Percentiles rank a stretch among this genome's conserved stretches.
phyloP scores from a whole-genome alignment of 805 yeast genomes.

The Candida orba region DNA sequence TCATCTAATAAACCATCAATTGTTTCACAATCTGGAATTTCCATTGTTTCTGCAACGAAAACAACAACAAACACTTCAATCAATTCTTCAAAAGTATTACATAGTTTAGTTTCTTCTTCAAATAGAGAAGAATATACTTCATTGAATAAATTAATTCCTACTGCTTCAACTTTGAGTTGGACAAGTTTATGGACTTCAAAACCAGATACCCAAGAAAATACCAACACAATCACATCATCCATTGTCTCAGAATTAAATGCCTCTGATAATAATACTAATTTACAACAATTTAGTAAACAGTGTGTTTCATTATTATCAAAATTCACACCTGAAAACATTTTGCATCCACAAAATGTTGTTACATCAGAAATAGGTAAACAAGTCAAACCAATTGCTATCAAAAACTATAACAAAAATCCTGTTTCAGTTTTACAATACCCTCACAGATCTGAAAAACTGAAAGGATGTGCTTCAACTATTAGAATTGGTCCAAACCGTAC shows the following conservation, averaged over 20 bases:
- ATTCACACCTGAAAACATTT: slow-evolving; percentile 8
- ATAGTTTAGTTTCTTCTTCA: slow-evolving; percentile 11
- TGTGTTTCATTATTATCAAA: slow-evolving; percentile 14
- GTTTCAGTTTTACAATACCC: slow-evolving; percentile 3
- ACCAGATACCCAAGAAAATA: neutral
- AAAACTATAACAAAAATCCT: neutral
- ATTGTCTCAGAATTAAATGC: neutral
- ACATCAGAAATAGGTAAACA: slow-evolving; percentile 19
- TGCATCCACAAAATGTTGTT: slow-evolving; percentile 11
- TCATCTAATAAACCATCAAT: slow-evolving; percentile 4
- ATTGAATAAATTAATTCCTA: slow-evolving; percentile 1
- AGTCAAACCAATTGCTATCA: slow-evolving; percentile 3
- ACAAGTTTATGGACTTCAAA: slow-evolving; percentile 2
- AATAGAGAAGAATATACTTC: slow-evolving; percentile 6
- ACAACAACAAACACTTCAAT: neutral
- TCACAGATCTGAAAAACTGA: slow-evolving; percentile 8
- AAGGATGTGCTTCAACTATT: slow-evolving; percentile 21
- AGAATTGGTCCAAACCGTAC: slow-evolving; percentile 23
- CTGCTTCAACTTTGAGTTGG: slow-evolving; percentile 1
- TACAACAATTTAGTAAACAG: slow-evolving; percentile 7
- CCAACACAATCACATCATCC: neutral
- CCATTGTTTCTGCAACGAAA: neutral
- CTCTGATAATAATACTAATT: neutral
- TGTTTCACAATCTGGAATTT: slow-evolving; percentile 1
- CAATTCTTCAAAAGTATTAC: slow-evolving; percentile 7